Base-by-base conservation (phyloP, 2,329 filamentous ascomycete genomes). In the Pseudogymnoascus sp. region DNA sequence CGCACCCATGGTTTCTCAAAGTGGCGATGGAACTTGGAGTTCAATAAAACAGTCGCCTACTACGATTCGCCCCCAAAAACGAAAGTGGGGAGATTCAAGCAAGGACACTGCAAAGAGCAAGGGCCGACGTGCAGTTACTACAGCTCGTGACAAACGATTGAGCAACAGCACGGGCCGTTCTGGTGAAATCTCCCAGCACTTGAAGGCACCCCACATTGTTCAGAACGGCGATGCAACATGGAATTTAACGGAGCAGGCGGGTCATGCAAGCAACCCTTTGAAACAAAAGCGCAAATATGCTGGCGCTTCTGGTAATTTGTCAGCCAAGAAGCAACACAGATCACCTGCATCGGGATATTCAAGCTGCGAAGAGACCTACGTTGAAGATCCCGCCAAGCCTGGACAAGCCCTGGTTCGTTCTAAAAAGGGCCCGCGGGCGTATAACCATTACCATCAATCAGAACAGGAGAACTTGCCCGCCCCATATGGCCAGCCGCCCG, bases 401-500 rank as follows among this genome's bases (percentile, higher is more conserved):
- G 7, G 7, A 52, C 45, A 31, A 11, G 23, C 45, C 25, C 23
- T 16, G 9, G 45, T 16, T 31, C 45, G 45, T 16, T 52, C 45
- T 28, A 52, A 16, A 52, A 28, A n/a, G 7, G 21, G 5, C 5
- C 43, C 21, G 9, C 11, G 5, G 14, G 45, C 28, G 9, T 8
- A 35, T 9, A 21, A 5, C 14, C n/a, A 11, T 55, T 55, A 55
- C 28, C 49, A 55, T 55, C 28, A 14, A 55, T 55, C 49, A 55
- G 9, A 21, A 5, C 49, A 55, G 33, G 49, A 55, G 6, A 33
- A 55, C 28, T 21, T 55, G 3, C 49, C 49, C 12, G 9, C 28
- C 6, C 49, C 49, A 18, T 33, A 55, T 33, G 49, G 49, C 28
- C 9, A 55, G 49, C 83, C 84, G 5, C 72, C 75, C 9, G 80